A percentile compares a stretch with the other conserved stretches of the same genome.
phyloP scores from a whole-genome alignment of 306 rosid species.

The cucumber (Cucumis sativus) region DNA sequence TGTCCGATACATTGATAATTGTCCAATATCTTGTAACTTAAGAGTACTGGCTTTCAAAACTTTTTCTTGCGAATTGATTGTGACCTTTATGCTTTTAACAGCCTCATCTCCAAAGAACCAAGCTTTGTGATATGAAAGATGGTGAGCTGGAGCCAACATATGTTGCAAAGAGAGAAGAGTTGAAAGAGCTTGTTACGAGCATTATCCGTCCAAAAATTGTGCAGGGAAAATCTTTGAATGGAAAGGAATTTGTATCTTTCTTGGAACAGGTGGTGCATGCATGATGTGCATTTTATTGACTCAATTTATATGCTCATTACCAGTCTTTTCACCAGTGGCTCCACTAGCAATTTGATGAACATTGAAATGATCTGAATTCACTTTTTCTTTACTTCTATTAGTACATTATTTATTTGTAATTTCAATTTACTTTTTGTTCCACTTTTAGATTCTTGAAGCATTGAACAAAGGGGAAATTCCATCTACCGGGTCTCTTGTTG shows the following conservation, averaged over 20 bases:
- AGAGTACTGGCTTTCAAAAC: neutral
- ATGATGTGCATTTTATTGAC: neutral
- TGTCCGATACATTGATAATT: neutral
- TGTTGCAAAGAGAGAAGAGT: constrained; percentile 60
- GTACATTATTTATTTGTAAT: neutral
- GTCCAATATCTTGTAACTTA: neutral
- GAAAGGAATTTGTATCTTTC: constrained; percentile 79
- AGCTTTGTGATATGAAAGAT: constrained; percentile 94
- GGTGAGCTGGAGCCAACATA: constrained; percentile 64
- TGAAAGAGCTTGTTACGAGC: constrained; percentile 70
- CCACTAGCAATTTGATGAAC: neutral
- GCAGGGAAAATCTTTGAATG: constrained; percentile 62
- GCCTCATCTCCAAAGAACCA: constrained; percentile 95
- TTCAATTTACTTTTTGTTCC: constrained; percentile 12
- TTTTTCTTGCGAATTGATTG: neutral
- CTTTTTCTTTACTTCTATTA: neutral
- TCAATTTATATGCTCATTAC: neutral
- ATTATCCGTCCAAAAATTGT: constrained; percentile 83
- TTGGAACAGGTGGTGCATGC: constrained; percentile 56
- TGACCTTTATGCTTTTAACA: constrained; percentile 29
- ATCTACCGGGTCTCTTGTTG: constrained; percentile 95
- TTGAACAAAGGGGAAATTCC: constrained; percentile 98
- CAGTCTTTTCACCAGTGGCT: neutral
- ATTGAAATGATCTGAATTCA: neutral
- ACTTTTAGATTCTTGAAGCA: constrained; percentile 78